Conservation (phyloP, 2,329 filamentous ascomycete genomes). For the Byssoonygena ceratinophila region DNA sequence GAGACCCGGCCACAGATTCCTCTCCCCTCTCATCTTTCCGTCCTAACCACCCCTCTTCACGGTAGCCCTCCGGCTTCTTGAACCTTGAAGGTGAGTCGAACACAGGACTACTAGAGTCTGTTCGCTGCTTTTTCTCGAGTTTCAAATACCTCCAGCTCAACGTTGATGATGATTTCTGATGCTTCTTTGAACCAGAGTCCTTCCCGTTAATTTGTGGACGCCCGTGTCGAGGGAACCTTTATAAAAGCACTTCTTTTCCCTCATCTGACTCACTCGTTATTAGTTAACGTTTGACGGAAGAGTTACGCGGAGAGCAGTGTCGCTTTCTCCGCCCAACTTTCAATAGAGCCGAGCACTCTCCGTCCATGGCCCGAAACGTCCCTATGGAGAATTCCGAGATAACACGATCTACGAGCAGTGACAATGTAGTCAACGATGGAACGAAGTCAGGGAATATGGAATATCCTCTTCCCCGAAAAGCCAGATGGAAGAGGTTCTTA, state of each 20-base stretch:
- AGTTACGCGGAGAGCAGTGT: neutral
- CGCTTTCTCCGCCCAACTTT: neutral
- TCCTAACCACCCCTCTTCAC: neutral
- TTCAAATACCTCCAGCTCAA: neutral
- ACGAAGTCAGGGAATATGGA: neutral
- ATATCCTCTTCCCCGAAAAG: neutral
- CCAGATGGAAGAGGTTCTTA: conserved; percentile 16
- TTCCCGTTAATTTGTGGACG: neutral
- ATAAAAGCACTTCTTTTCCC: neutral
- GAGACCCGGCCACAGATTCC: neutral
- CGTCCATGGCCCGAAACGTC: conserved; percentile 1
- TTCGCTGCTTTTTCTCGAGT: neutral
- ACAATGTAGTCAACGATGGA: neutral
- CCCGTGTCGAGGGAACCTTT: neutral
- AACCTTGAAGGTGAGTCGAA: conserved; percentile 5
- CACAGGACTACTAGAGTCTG: neutral
- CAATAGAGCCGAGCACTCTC: neutral
- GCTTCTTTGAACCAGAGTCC: neutral
- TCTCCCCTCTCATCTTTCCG: neutral
- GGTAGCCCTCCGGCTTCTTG: neutral
- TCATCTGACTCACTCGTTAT: neutral
- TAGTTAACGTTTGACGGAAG: neutral
- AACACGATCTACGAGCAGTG: neutral
- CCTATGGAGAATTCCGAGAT: neutral
- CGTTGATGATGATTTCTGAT: neutral